phyloP scores from a whole-genome alignment of 1,284 basidiomycete species.

The Apiotrichum gracile region DNA sequence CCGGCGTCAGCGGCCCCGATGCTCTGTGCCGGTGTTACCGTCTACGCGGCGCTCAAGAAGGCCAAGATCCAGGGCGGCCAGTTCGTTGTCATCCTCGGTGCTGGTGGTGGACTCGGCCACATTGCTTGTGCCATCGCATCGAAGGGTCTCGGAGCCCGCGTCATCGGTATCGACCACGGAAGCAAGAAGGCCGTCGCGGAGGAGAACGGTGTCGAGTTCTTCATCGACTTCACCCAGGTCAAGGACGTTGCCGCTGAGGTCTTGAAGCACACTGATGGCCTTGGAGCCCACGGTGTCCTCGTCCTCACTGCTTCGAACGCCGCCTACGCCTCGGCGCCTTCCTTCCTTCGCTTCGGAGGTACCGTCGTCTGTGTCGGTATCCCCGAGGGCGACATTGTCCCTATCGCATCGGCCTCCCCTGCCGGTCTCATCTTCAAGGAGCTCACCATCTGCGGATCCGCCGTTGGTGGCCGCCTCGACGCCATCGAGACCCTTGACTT shows the following conservation, averaged over 20 bases:
- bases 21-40: conserved; percentile 61
- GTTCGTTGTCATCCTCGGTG: conserved; percentile 63
- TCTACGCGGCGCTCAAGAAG: conserved; percentile 73
- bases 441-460: conserved; percentile 7
- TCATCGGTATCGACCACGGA: conserved; percentile 17
- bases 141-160: conserved; percentile 7
- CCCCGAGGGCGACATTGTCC: conserved; percentile 48
- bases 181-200: conserved; percentile 58
- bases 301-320: conserved; percentile 53
- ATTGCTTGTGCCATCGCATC: conserved; percentile 52
- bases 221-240: conserved; percentile 65
- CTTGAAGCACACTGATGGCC: conserved; percentile 52
- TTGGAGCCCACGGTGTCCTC: conserved; percentile 67
- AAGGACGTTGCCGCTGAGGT: conserved; percentile 23
- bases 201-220: conserved; percentile 66
- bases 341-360: conserved; percentile 60
- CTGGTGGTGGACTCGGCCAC: conserved; percentile 48
- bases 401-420: conserved; percentile 3
- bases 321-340: conserved; percentile 64
- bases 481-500: conserved; percentile 17
- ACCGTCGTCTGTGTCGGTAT: conserved; percentile 67
- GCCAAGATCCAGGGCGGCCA: conserved; percentile 61
- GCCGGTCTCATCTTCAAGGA: conserved; percentile 10
- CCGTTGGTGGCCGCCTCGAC: conserved; percentile 7
- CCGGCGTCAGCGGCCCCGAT: conserved; percentile 70